A percentile compares a stretch with the other conserved stretches of the same genome.
These are phyloP conservation scores for Eucalyptus globulus DNA, from an alignment of 345 rosid genomes.

Conservation along the genomic window DNA sequence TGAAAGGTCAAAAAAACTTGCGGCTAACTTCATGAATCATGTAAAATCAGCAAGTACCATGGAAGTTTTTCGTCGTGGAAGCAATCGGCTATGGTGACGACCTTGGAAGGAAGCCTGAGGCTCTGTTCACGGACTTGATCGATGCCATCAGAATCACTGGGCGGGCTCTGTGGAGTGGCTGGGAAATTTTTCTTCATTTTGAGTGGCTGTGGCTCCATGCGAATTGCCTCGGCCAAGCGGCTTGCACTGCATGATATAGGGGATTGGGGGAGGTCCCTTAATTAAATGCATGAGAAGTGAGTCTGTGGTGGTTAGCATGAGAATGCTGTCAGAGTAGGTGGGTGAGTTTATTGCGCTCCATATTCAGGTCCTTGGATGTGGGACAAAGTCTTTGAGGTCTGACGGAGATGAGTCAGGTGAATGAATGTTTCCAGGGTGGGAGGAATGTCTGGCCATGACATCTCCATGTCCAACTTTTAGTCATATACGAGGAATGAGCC, in stretches of 20 bases:
- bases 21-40: not conserved
- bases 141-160: slow-evolving; percentile 8
- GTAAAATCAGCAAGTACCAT: slow-evolving; percentile 18
- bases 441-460: not conserved
- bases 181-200: slow-evolving; percentile 13
- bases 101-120: slow-evolving; percentile 33
- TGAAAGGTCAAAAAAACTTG: not conserved
- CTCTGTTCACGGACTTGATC: slow-evolving; percentile 22
- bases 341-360: not conserved
- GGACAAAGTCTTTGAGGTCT: not conserved
- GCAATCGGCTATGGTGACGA: slow-evolving; percentile 22
- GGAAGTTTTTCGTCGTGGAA: slow-evolving; percentile 44
- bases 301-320: slow-evolving; percentile 50
- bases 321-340: not conserved
- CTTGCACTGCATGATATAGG: not conserved
- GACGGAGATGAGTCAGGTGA: not conserved
- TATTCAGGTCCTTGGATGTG: not conserved
- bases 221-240: not conserved
- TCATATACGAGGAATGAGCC: not conserved
- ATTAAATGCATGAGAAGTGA: slow-evolving; percentile 32
- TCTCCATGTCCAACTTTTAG: not conserved
- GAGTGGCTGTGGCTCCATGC: not conserved
- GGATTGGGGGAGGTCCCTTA: slow-evolving; percentile 1
- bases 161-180: slow-evolving; percentile 9
- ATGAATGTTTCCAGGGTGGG: not conserved